Conservation (phyloP, 139 green algal species). For the Asterochloris erici region DNA sequence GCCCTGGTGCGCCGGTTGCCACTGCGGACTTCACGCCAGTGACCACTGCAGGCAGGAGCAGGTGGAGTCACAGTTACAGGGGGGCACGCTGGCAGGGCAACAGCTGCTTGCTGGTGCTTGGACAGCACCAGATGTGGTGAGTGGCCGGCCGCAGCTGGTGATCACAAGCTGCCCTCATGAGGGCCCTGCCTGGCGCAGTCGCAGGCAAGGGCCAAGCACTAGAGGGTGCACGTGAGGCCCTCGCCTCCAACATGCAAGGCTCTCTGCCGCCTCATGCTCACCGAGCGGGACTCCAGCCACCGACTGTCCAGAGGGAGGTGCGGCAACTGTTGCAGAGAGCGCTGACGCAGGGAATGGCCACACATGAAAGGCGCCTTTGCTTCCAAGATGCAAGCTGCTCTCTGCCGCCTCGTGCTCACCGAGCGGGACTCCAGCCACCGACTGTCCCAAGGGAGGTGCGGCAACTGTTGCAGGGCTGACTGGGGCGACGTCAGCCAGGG, state of each 20-base stretch:
- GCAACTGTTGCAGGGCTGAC: conserved; percentile 7
- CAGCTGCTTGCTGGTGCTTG: background rate
- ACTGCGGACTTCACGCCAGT: background rate
- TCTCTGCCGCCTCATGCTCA: background rate
- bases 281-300: background rate
- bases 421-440: background rate
- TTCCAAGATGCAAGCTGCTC: background rate
- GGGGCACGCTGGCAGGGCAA: too few relatives aligned
- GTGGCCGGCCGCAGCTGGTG: too few relatives aligned
- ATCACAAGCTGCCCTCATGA: too few relatives aligned
- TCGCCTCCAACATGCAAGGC: background rate
- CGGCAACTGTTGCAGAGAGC: background rate
- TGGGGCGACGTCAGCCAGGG: background rate
- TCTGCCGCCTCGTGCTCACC: background rate
- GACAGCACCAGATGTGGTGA: too few relatives aligned
- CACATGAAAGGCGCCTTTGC: background rate
- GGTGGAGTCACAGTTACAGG: too few relatives aligned
- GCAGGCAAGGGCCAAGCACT: too few relatives aligned
- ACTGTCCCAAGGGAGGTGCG: background rate
- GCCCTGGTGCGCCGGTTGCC: background rate
- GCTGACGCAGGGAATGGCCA: too few relatives aligned
- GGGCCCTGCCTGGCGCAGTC: too few relatives aligned
- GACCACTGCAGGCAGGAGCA: too few relatives aligned
- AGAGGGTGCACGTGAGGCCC: background rate
- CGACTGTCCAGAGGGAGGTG: background rate